Evolutionary conservation across 2,329 filamentous ascomycete genomes (phyloP), one percentile per base, ranked within the genome.

Genomic region (Lasiodiplodia gonubiensis): DNA sequence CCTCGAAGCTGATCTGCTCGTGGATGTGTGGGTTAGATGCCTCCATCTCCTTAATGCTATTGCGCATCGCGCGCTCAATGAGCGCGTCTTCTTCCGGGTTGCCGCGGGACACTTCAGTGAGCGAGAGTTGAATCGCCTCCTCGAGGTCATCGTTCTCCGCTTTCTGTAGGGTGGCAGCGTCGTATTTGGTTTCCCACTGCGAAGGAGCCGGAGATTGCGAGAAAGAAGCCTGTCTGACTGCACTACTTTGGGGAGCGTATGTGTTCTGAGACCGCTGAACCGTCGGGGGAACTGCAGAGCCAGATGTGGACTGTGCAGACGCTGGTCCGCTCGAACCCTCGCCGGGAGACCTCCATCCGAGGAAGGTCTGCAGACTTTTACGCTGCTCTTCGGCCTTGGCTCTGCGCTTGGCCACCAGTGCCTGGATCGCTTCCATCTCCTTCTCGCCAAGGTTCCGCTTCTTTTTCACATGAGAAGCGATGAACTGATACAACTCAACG

Each of bases 61-160:
- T 88, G 16, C 91, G 85, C 61, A 96, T 90, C 0, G 92, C 92
- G 23, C 87, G 84, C 74, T 93, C 92, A 57, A 96, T 84, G 68
- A 86, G 82, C 25, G 84, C 84, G 73, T 95, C 92, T 76, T 95
- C 90, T 23, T 87, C 84, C 0, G 83, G 74, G 70, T 94, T 84
- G 12, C 92, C 92, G 0, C 81, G 84, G 0, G 91, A 93, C 0
- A 91, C 93, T 74, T 90, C 86, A 8, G 82, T 80, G 0, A 95
- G 90, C 0, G 77, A 79, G 4, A 55, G 83, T 64, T 84, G 85
- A 68, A 95, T 94, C 1, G 92, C 92, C 51, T 85, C 82, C 74
- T 94, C 91, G 51, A 93, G 85, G 39, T 87, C 83, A 59, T 78
- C 76, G 39, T 72, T 63, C 5, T 59, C 68, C 16, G 64, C 64